Conservation (phyloP, 78 protist species). For the Dictyostelium discoideum region DNA sequence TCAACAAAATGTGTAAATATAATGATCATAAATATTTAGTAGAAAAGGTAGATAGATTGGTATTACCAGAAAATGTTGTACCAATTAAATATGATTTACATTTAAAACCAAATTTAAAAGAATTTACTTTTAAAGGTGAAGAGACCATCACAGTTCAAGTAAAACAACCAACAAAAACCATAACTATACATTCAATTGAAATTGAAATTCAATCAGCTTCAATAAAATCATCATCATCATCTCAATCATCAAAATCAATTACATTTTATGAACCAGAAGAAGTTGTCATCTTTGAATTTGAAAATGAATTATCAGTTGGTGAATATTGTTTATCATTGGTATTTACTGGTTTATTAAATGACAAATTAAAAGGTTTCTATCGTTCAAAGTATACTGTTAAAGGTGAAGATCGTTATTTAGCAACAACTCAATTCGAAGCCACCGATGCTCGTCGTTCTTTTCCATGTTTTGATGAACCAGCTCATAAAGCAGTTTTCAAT, state of each 20-base stretch:
- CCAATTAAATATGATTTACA: slow-evolving; percentile 53
- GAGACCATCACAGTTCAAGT: slow-evolving; percentile 28
- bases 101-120: slow-evolving; percentile 27
- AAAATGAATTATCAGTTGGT: slow-evolving; percentile 7
- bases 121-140: slow-evolving; percentile 48
- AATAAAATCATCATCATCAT: not conserved
- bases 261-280: not conserved
- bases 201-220: slow-evolving; percentile 8
- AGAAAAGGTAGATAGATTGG: slow-evolving; percentile 55
- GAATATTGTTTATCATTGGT: not conserved
- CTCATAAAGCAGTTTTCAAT: slow-evolving; percentile 91
- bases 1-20: not conserved
- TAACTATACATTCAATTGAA: slow-evolving; percentile 29
- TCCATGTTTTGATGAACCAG: slow-evolving; percentile 95
- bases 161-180: not conserved
- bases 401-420: slow-evolving; percentile 80
- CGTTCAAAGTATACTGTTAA: slow-evolving; percentile 50
- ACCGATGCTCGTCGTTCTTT: slow-evolving; percentile 91
- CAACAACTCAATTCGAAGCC: slow-evolving; percentile 96
- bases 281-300: slow-evolving; percentile 24
- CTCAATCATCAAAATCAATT: not conserved
- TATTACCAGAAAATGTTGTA: slow-evolving; percentile 63
- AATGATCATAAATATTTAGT: slow-evolving; percentile 14
- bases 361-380: slow-evolving; percentile 81
- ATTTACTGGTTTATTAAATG: slow-evolving; percentile 54